phyloP scores from a whole-genome alignment of 352 stramenopile species.

The Phytopythium vexans region DNA sequence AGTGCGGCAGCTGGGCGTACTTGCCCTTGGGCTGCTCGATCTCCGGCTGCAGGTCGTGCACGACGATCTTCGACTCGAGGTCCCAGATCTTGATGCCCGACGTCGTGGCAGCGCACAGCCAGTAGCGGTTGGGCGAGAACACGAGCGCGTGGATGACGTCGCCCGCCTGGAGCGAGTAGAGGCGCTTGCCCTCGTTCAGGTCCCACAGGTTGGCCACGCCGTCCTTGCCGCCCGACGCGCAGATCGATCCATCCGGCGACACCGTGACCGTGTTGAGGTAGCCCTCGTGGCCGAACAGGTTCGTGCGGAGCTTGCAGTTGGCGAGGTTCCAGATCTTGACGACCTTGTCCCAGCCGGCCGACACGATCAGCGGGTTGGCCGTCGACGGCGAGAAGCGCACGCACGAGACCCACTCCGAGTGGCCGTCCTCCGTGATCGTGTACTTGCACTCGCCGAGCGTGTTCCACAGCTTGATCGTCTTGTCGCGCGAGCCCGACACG shows the following conservation, averaged over 20 bases:
- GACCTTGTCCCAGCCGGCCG: slow-evolving; percentile 98
- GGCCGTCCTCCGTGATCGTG: slow-evolving; percentile 97
- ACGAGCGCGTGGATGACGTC: slow-evolving; percentile 97
- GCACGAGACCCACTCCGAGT: slow-evolving; percentile 99
- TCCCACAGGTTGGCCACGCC: slow-evolving; percentile 99
- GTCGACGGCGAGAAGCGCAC: slow-evolving; percentile 98
- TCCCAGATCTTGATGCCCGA: slow-evolving; percentile 99
- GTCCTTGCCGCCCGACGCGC: slow-evolving; percentile 99
- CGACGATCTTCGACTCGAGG: slow-evolving; percentile 98
- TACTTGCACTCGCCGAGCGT: slow-evolving; percentile 99
- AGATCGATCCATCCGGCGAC: slow-evolving; percentile 99
- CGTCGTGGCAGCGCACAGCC: slow-evolving; percentile 98
- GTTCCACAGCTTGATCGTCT: slow-evolving; percentile 99
- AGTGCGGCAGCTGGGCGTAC: slow-evolving; percentile 94
- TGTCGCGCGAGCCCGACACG: slow-evolving; percentile 98
- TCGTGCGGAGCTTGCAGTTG: slow-evolving; percentile 99
- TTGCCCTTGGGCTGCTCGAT: slow-evolving; percentile 90
- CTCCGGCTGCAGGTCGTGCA: slow-evolving; percentile 96
- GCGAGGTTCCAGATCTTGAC: slow-evolving; percentile 99
- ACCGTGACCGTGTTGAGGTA: slow-evolving; percentile 99
- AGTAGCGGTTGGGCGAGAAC: slow-evolving; percentile 99
- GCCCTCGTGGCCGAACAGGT: slow-evolving; percentile 98
- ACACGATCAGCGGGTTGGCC: slow-evolving; percentile 97
- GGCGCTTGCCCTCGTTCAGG: slow-evolving; percentile 99
- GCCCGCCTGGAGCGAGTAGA: slow-evolving; percentile 98